Percentiles rank a stretch among this genome's conserved stretches.
Evolutionary conservation across 225 moss, liverwort and hornwort genomes (phyloP).

Genomic region (Neckera pumila): DNA sequence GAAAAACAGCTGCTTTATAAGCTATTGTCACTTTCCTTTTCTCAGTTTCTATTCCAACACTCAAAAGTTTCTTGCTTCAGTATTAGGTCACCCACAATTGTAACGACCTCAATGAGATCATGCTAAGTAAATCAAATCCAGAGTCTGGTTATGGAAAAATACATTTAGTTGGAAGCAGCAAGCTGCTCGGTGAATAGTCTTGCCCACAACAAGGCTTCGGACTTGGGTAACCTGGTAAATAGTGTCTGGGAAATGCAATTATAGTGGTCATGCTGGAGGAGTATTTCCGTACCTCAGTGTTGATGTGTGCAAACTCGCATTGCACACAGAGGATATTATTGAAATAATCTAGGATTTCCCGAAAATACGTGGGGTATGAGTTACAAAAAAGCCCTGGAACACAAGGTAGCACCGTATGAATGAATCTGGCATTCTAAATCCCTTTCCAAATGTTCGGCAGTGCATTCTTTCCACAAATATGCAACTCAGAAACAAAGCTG

Average conservation of each 20-base stretch:
- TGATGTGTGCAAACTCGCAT: conserved; percentile 66
- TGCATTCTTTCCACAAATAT: neutral
- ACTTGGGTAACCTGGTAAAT: neutral
- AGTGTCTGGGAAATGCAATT: neutral
- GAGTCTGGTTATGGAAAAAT: neutral
- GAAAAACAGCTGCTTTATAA: neutral
- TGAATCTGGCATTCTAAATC: neutral
- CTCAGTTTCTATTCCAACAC: neutral
- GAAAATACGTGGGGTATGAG: conserved; percentile 80
- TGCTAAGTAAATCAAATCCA: neutral
- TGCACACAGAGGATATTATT: conserved; percentile 26
- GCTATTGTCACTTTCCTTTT: neutral
- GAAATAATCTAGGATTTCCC: conserved; percentile 54
- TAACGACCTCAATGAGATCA: neutral
- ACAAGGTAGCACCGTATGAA: neutral
- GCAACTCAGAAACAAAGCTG: neutral
- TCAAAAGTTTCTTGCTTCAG: neutral
- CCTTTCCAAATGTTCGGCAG: neutral
- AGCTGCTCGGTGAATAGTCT: neutral
- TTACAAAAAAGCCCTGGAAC: conserved; percentile 78
- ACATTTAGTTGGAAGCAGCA: neutral
- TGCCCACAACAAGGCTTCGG: neutral
- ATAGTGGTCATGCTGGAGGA: neutral
- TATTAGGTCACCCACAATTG: neutral
- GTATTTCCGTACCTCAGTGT: conserved; percentile 55